These are phyloP conservation scores for Cyclocybe aegerita DNA, from an alignment of 768 basidiomycete genomes.

Conservation along the genomic window DNA sequence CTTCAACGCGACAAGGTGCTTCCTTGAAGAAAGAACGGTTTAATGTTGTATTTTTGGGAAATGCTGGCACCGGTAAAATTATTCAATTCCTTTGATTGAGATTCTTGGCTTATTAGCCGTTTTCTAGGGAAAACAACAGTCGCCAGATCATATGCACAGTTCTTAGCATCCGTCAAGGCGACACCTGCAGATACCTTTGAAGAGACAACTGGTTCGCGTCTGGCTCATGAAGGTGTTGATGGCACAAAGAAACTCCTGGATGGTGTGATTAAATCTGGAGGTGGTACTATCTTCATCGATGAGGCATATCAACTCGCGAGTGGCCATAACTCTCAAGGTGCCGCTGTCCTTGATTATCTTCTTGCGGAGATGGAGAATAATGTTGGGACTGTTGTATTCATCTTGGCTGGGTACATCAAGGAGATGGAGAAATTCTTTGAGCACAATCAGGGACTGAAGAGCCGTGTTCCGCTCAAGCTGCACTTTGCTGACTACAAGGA, in stretches of 20 bases:
- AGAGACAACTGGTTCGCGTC: slow-evolving; percentile 62
- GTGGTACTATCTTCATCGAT: slow-evolving; percentile 68
- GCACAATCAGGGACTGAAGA: slow-evolving; percentile 67
- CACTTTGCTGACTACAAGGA: slow-evolving; percentile 64
- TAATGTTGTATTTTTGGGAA: slow-evolving; percentile 64
- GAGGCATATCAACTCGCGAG: slow-evolving; percentile 69
- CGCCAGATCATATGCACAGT: slow-evolving; percentile 61
- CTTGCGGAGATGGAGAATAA: slow-evolving; percentile 77
- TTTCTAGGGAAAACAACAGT: slow-evolving; percentile 66
- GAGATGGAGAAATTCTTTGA: slow-evolving; percentile 81
- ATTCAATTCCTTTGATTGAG: neutral
- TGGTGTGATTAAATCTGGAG: slow-evolving; percentile 46
- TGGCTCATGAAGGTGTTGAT: slow-evolving; percentile 56
- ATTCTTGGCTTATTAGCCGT: neutral
- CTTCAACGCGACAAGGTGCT: slow-evolving; percentile 48
- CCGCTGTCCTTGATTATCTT: slow-evolving; percentile 65
- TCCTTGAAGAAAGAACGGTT: slow-evolving; percentile 56
- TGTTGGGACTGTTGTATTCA: slow-evolving; percentile 62
- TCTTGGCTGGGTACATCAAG: slow-evolving; percentile 68
- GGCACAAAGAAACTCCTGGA: slow-evolving; percentile 52
- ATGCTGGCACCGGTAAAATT: slow-evolving; percentile 66
- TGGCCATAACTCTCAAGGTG: slow-evolving; percentile 46
- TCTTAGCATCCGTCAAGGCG: slow-evolving; percentile 53
- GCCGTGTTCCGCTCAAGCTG: slow-evolving; percentile 64
- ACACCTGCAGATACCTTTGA: slow-evolving; percentile 53